Percentiles rank a stretch among this genome's conserved stretches.
Evolutionary conservation across 768 basidiomycete genomes (phyloP).

Genomic region (Wakefieldia striispora): DNA sequence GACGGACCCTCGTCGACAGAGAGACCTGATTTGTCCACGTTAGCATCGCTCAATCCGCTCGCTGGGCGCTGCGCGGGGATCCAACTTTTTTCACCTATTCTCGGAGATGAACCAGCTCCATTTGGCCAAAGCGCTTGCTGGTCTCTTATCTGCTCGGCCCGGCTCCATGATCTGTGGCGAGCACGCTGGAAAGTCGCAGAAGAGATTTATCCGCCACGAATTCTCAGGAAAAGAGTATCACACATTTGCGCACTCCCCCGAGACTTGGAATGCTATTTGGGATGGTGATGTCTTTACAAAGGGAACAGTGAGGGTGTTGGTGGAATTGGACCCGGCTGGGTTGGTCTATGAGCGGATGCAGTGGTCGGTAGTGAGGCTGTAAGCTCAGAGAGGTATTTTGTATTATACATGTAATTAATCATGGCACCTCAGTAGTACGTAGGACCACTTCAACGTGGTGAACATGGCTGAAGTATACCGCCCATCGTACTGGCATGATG

Average conservation of each 20-base stretch:
- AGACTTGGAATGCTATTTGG: constrained; percentile 40
- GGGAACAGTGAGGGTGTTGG: constrained; percentile 9
- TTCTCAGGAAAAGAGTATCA: neutral
- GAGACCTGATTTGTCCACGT: constrained; percentile 27
- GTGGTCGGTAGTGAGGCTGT: constrained; percentile 29
- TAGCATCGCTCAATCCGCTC: constrained; percentile 47
- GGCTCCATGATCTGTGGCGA: constrained; percentile 34
- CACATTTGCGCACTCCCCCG: constrained; percentile 32
- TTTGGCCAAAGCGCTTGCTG: constrained; percentile 29
- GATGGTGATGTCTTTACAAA: constrained; percentile 34
- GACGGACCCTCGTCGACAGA: constrained; percentile 21
- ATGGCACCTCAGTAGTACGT: too few relatives aligned
- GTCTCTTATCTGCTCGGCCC: constrained; percentile 26
- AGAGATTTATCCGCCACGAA: neutral
- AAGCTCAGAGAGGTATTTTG: neutral
- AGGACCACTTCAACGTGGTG: too few relatives aligned
- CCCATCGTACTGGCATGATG: too few relatives aligned
- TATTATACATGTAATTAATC: too few relatives aligned
- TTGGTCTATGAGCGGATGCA: constrained; percentile 8
- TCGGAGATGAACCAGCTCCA: constrained; percentile 25
- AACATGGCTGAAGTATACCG: too few relatives aligned
- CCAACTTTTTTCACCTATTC: constrained; percentile 45
- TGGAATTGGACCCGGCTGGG: neutral
- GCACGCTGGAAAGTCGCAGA: constrained; percentile 17
- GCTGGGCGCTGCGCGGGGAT: constrained; percentile 49